A percentile compares a stretch with the other conserved stretches of the same genome.
Conservation (phyloP, 352 stramenopile genomes). For the Phytophthora rubi region DNA sequence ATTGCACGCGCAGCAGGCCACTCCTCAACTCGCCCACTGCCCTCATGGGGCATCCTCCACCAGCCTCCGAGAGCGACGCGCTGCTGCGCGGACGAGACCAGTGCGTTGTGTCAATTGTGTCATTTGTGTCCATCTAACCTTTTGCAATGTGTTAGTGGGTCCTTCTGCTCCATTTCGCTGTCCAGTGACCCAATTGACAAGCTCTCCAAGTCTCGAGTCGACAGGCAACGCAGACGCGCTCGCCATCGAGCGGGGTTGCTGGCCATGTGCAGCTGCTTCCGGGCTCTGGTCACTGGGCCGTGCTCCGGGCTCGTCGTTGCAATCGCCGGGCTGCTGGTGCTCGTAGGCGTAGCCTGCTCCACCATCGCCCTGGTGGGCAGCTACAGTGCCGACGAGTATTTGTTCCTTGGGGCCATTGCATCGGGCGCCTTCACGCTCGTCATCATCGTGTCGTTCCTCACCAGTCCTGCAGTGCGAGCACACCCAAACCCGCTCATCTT, state of each 20-base stretch:
- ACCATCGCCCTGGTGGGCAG: slow-evolving; percentile 37
- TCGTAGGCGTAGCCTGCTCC: slow-evolving; percentile 47
- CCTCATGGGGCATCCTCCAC: slow-evolving; percentile 27
- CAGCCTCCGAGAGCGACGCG: slow-evolving; percentile 34
- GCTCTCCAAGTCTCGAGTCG: slow-evolving; percentile 30
- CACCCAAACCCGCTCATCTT: slow-evolving; percentile 89
- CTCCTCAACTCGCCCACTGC: background rate
- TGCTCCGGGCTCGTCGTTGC: slow-evolving; percentile 42
- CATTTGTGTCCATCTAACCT: slow-evolving; percentile 1
- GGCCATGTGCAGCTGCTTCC: slow-evolving; percentile 35
- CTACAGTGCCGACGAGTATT: slow-evolving; percentile 60
- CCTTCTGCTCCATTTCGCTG: slow-evolving; percentile 71
- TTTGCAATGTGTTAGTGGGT: slow-evolving; percentile 20
- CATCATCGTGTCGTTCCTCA: slow-evolving; percentile 75
- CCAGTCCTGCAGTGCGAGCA: slow-evolving; percentile 58
- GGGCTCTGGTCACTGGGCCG: slow-evolving; percentile 23
- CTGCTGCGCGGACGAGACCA: slow-evolving; percentile 39
- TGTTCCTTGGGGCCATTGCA: slow-evolving; percentile 77
- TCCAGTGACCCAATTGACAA: slow-evolving; percentile 60
- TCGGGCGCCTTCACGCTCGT: slow-evolving; percentile 76
- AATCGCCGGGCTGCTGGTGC: slow-evolving; percentile 45
- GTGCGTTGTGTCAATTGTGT: slow-evolving; percentile 23
- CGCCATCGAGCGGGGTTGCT: slow-evolving; percentile 13
- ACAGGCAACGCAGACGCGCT: slow-evolving; percentile 9
- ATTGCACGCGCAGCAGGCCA: background rate